Conservation (phyloP, 2,329 filamentous ascomycete genomes). For the Plectosphaerella cucumerina region DNA sequence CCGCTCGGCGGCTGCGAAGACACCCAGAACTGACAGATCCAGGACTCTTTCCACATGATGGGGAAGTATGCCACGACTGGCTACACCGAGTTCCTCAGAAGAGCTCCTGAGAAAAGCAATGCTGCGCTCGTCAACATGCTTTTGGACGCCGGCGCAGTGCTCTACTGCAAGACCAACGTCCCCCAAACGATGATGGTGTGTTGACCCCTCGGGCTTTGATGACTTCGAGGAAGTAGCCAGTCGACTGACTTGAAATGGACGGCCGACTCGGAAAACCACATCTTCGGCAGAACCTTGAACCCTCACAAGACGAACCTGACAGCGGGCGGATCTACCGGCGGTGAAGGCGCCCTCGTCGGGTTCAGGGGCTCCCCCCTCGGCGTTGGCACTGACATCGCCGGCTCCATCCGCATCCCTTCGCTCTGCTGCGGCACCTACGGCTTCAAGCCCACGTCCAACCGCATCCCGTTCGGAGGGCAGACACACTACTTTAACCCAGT, state of each 20-base stretch:
- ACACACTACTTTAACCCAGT: conserved; percentile 5
- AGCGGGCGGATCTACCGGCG: conserved; percentile 62
- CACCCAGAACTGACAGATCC: conserved; percentile 32
- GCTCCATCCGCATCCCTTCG: conserved; percentile 38
- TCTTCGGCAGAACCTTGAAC: conserved; percentile 49
- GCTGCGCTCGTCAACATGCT: conserved; percentile 55
- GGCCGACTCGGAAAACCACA: conserved; percentile 53
- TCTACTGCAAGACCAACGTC: conserved; percentile 69
- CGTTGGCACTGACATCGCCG: conserved; percentile 37
- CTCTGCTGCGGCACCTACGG: conserved; percentile 39
- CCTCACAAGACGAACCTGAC: conserved; percentile 57
- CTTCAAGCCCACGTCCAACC: conserved; percentile 31
- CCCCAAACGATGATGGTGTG: conserved; percentile 49
- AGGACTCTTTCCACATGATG: conserved; percentile 56
- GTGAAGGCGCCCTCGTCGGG: conserved; percentile 38
- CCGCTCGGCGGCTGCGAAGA: too few relatives aligned
- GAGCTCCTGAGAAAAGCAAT: conserved; percentile 47
- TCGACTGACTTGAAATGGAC: conserved; percentile 35
- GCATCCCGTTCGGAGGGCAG: conserved; percentile 17
- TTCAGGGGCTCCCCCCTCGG: conserved; percentile 36
- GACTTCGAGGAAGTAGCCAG: neutral
- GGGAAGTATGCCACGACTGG: conserved; percentile 50
- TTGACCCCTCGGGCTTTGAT: neutral
- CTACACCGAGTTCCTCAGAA: conserved; percentile 48
- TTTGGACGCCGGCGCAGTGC: conserved; percentile 55